These are phyloP conservation scores for Dissophora globulifera DNA, from an alignment of 192 early-diverging fungal species.

Conservation along the genomic window DNA sequence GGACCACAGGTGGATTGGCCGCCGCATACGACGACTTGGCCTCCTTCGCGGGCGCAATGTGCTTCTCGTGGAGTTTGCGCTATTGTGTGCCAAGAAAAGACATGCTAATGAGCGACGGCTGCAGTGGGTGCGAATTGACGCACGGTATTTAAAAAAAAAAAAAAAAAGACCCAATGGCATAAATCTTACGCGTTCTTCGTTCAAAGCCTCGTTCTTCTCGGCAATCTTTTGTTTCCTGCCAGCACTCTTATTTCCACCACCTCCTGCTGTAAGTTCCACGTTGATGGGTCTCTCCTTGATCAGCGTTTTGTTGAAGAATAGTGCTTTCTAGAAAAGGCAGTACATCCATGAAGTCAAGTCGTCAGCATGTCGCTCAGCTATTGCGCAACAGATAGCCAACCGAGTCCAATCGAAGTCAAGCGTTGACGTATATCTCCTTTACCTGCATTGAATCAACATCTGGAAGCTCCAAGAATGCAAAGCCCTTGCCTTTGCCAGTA, in stretches of 20 bases:
- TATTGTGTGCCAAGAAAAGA: conserved; percentile 14
- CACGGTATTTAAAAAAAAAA: not conserved
- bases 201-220: conserved; percentile 59
- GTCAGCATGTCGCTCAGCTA: no score
- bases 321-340: conserved; percentile 63
- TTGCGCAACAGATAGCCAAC: no score
- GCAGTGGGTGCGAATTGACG: not conserved
- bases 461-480: conserved; percentile 78
- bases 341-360: no score
- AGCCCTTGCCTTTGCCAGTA: conserved; percentile 77
- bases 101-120: not conserved
- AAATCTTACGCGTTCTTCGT: conserved; percentile 63
- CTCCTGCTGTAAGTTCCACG: conserved; percentile 79
- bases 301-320: conserved; percentile 70
- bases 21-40: conserved; percentile 54
- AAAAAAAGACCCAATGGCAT: not conserved
- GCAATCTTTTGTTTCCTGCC: conserved; percentile 59
- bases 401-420: no score
- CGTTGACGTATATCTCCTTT: not conserved
- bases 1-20: conserved; percentile 43
- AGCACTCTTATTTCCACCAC: conserved; percentile 72
- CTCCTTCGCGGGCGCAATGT: conserved; percentile 57
- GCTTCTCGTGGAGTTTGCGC: conserved; percentile 61
- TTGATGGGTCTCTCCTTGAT: conserved; percentile 75
- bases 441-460: conserved; percentile 62